phyloP scores from a whole-genome alignment of 495 filamentous ascomycete species.

The Xylaria grammica region DNA sequence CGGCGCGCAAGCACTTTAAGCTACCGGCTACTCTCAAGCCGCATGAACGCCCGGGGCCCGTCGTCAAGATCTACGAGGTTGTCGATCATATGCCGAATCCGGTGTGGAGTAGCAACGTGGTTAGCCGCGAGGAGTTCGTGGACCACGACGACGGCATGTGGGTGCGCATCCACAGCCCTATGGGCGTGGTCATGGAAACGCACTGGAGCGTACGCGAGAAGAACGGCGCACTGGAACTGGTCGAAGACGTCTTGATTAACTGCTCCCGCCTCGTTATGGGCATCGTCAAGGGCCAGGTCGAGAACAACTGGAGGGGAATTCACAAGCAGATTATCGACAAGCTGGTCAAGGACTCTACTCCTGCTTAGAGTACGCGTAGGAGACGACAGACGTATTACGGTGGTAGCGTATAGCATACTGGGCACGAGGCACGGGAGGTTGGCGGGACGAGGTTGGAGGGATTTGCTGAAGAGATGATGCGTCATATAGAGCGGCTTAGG shows the following conservation, averaged over 20 bases:
- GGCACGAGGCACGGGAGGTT: too few species aligned
- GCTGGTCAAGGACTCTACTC: conserved; percentile 35
- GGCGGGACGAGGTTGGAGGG: too few species aligned
- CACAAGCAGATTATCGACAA: conserved; percentile 46
- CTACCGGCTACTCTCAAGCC: conserved; percentile 43
- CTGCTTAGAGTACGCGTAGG: background rate
- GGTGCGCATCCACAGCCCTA: conserved; percentile 50
- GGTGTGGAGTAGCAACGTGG: conserved; percentile 53
- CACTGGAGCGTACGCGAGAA: conserved; percentile 43
- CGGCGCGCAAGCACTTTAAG: conserved; percentile 39
- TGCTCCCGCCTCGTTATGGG: conserved; percentile 49
- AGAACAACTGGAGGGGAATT: conserved; percentile 46
- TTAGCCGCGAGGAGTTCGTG: conserved; percentile 52
- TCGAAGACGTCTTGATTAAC: conserved; percentile 45
- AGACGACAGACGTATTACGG: background rate
- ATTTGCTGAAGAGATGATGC: background rate
- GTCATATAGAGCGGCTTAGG: background rate
- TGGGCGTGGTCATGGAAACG: conserved; percentile 54
- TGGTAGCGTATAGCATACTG: too few species aligned
- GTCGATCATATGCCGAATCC: conserved; percentile 39
- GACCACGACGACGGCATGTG: conserved; percentile 46
- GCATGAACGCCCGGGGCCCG: background rate
- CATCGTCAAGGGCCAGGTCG: conserved; percentile 49
- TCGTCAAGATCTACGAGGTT: conserved; percentile 36
- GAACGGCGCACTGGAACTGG: conserved; percentile 35